These are phyloP conservation scores for Fusarium tanahbumbuense DNA, from an alignment of 2,329 filamentous ascomycete genomes.

Conservation along the genomic window DNA sequence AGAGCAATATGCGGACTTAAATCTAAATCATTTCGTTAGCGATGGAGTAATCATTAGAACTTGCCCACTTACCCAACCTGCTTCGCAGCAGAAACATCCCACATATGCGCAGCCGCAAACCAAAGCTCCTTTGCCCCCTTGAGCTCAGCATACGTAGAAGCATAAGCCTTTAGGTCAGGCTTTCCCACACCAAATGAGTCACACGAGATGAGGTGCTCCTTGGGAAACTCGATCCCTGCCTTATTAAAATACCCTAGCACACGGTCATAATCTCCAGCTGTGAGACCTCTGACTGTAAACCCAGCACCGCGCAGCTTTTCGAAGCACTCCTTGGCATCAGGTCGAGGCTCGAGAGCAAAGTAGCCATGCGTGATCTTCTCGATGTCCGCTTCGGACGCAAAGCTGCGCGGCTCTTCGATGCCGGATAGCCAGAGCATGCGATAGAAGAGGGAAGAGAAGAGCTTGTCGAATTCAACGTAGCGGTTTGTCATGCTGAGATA, in stretches of 20 bases:
- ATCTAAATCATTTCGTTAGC: conserved; percentile 6
- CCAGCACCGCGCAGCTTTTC: conserved; percentile 31
- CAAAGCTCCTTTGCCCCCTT: conserved; percentile 31
- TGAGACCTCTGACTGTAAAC: conserved; percentile 31
- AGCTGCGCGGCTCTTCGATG: conserved; percentile 54
- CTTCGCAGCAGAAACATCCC: conserved; percentile 36
- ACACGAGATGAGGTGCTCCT: conserved; percentile 31
- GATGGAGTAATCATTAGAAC: fast-evolving
- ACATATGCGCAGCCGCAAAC: conserved; percentile 39
- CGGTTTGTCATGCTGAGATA: conserved; percentile 59
- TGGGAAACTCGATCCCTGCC: conserved; percentile 30
- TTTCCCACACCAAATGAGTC: conserved; percentile 36
- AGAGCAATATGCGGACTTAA: conserved; percentile 36
- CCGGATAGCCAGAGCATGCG: conserved; percentile 59
- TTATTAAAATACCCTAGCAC: conserved; percentile 35
- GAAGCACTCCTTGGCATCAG: conserved; percentile 29
- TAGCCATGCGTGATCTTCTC: conserved; percentile 50
- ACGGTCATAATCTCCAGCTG: conserved; percentile 28
- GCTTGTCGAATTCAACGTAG: conserved; percentile 56
- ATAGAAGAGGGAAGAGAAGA: conserved; percentile 61
- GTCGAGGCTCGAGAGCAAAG: conserved; percentile 2
- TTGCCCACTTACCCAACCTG: conserved; percentile 25
- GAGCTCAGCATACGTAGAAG: conserved; percentile 31
- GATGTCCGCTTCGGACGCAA: conserved; percentile 58
- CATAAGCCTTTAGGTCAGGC: conserved; percentile 37